phyloP scores from a whole-genome alignment of 768 basidiomycete species.

The Agrocybe pediades region DNA sequence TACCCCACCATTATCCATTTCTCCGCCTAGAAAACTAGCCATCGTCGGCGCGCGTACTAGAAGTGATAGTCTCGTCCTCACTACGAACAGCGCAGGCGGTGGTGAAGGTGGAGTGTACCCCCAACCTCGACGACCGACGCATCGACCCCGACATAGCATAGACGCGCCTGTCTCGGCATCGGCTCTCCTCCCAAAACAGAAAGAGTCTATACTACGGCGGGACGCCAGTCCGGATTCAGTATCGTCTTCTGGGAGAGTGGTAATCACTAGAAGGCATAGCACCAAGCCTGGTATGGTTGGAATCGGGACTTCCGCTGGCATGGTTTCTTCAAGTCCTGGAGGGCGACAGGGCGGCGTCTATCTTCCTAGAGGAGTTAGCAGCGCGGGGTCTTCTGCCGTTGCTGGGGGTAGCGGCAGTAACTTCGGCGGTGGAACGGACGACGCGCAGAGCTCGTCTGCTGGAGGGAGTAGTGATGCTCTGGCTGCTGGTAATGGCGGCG shows the following conservation, averaged over 20 bases:
- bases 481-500: neutral
- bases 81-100: conserved; percentile 32
- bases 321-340: neutral
- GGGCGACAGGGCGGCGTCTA: neutral
- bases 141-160: conserved; percentile 65
- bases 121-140: conserved; percentile 58
- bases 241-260: conserved; percentile 41
- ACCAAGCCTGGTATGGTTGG: conserved; percentile 41
- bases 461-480: neutral
- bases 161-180: conserved; percentile 42
- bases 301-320: neutral
- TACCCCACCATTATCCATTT: conserved; percentile 37
- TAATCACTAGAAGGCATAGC: conserved; percentile 61
- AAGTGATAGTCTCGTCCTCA: conserved; percentile 40
- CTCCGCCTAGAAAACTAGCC: conserved; percentile 57
- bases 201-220: conserved; percentile 45
- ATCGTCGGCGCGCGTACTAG: conserved; percentile 43
- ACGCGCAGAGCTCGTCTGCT: neutral
- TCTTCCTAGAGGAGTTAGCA: neutral
- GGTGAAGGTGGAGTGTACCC: conserved; percentile 20
- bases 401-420: conserved; percentile 21
- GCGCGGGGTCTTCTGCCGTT: neutral
- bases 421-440: neutral
- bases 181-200: conserved; percentile 52
- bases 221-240: conserved; percentile 62